Evolutionary conservation across 2,329 filamentous ascomycete species (phyloP), one percentile per base, ranked within the genome.

Genomic region (Colletotrichum falcatum): DNA sequence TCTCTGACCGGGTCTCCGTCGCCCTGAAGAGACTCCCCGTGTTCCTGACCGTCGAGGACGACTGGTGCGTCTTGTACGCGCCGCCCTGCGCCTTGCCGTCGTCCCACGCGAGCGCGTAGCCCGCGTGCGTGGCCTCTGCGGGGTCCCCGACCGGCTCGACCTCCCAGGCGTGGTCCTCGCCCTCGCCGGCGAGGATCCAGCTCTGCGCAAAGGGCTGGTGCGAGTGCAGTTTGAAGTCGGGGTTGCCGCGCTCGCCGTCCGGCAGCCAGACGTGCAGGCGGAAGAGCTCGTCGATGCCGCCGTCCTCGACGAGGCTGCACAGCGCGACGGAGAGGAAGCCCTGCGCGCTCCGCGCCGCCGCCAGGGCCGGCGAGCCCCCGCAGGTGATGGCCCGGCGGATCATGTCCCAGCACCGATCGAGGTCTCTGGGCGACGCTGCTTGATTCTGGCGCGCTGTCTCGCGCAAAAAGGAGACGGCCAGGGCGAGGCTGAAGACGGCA

Each of bases 231-330:
- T 70, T 68, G 14, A 78, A 74, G 8, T 70, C 56, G 2, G 63
- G 49, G 37, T 75, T 76, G 3, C 77, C 77, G 28, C 78, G 75
- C 30, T 76, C 49, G 1, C 76, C 76, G 61, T 79, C 77, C 1
- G 79, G 78, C 48, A 80, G 63, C 77, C 78, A 78, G 8, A 82
- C 76, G 65, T 82, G 80, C 1, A 83, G 74, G 11, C 79, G 76
- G 61, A 78, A 76, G 1, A 81, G 77, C 58, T 81, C 77, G 33
- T 79, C 77, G 58, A 82, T 81, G 35, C 68, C 73, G 1, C 77
- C 78, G 37, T 80, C 73, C 20, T 75, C 70, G 6, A 78, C 66
- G 3, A 80, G 64, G 66, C 77, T 80, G 73, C 79, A 83, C 2
- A 82, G 74, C 0, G 79, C 75, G 2, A 82, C 74, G 14, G 77